phyloP scores from a whole-genome alignment of 169 alveolate species.

The Cryptosporidium sp. region DNA sequence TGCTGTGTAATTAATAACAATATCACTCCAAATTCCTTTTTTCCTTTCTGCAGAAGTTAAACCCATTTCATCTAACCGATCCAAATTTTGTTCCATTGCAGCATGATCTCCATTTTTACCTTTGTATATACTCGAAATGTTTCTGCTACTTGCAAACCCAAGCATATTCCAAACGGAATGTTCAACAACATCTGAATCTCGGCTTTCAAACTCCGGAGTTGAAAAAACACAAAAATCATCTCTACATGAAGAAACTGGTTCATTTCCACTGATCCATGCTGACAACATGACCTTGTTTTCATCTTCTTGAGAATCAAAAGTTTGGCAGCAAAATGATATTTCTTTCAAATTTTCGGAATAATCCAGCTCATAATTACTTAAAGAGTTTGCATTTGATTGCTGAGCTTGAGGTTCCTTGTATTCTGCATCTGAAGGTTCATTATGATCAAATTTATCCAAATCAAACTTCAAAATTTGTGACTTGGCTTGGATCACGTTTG shows the following conservation, averaged over 20 bases:
- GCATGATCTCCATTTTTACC: slow-evolving; percentile 72
- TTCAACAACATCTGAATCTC: background rate
- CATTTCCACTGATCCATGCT: slow-evolving; percentile 53
- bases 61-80: slow-evolving; percentile 51
- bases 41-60: slow-evolving; percentile 49
- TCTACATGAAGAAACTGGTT: slow-evolving; percentile 56
- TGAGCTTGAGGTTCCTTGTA: slow-evolving; percentile 11
- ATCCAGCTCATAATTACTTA: background rate
- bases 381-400: background rate
- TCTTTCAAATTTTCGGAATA: background rate
- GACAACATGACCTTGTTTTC: slow-evolving; percentile 42
- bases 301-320: background rate
- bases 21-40: slow-evolving; percentile 68
- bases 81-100: slow-evolving; percentile 67
- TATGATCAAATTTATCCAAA: slow-evolving; percentile 13
- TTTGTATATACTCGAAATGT: slow-evolving; percentile 38
- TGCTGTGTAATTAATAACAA: slow-evolving; percentile 63
- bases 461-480: background rate
- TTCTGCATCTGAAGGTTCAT: background rate
- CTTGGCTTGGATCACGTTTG: slow-evolving; percentile 12
- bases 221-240: slow-evolving; percentile 73
- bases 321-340: background rate
- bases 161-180: slow-evolving; percentile 50
- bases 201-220: slow-evolving; percentile 51
- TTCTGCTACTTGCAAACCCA: slow-evolving; percentile 51